Evolutionary conservation across 257 asterid genomes (phyloP).

Genomic region (Forsythia suspensa): DNA sequence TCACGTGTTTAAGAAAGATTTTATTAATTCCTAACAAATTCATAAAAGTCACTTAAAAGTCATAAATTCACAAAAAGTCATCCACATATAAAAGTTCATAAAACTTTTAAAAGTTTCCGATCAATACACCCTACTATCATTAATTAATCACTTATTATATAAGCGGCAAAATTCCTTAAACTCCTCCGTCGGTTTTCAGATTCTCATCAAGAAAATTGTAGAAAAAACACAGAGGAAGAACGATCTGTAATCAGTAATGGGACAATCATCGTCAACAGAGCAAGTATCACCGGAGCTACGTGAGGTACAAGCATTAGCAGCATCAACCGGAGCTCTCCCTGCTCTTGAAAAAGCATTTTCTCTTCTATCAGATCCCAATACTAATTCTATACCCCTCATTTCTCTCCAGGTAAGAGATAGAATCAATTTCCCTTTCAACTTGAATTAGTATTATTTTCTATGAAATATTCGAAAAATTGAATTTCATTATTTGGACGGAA

Average conservation of each 20-base stretch:
- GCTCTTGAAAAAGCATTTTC: slow-evolving; percentile 64
- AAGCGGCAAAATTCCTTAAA: not conserved
- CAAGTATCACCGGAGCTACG: slow-evolving; percentile 62
- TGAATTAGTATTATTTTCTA: not conserved
- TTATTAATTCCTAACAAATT: too few species aligned
- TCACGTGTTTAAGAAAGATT: too few species aligned
- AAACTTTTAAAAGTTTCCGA: too few species aligned
- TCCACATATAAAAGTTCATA: too few species aligned
- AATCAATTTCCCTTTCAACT: not conserved
- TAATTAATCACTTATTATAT: not conserved
- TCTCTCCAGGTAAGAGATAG: slow-evolving; percentile 60
- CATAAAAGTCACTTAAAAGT: too few species aligned
- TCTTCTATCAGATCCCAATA: slow-evolving; percentile 66
- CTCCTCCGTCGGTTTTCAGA: not conserved
- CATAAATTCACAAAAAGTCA: too few species aligned
- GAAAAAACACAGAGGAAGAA: not conserved
- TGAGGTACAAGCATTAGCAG: slow-evolving; percentile 73
- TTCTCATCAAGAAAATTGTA: not conserved
- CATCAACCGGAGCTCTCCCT: slow-evolving; percentile 85
- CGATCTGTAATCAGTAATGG: slow-evolving; percentile 45
- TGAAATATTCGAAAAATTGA: not conserved
- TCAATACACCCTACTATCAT: too few species aligned
- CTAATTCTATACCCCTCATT: slow-evolving; percentile 50
- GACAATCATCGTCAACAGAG: slow-evolving; percentile 75
- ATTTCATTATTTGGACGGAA: not conserved